phyloP scores from a whole-genome alignment of 2,329 filamentous ascomycete species.

The Penicillium sp. region DNA sequence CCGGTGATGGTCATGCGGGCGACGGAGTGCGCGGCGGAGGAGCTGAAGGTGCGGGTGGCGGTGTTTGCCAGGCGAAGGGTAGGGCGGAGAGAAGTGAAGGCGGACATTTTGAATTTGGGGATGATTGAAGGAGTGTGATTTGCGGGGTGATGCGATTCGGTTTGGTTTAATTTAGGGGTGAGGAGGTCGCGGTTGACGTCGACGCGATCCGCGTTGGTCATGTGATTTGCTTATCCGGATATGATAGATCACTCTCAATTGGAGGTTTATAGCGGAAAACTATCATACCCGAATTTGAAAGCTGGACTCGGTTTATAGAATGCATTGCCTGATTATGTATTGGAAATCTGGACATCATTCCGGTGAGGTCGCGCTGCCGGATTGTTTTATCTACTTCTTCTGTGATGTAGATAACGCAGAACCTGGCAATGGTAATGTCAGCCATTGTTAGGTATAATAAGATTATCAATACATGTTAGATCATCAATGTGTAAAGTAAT shows the following conservation, averaged over 20 bases:
- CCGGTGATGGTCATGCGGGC: slow-evolving; percentile 86
- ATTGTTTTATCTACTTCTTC: too few species aligned
- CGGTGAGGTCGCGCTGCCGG: too few species aligned
- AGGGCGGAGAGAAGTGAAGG: slow-evolving; percentile 56
- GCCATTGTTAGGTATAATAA: too few species aligned
- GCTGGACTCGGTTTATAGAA: too few species aligned
- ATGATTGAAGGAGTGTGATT: background rate
- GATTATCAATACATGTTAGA: too few species aligned
- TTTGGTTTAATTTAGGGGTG: background rate
- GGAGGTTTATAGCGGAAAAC: background rate
- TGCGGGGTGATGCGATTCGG: background rate
- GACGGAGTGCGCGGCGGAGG: slow-evolving; percentile 59
- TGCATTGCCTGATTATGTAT: too few species aligned
- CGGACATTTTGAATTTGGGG: slow-evolving; percentile 28
- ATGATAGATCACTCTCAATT: background rate
- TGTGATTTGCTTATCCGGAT: background rate
- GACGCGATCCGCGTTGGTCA: background rate
- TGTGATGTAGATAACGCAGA: too few species aligned
- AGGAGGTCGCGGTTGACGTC: slow-evolving; percentile 1
- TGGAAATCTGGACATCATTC: too few species aligned
- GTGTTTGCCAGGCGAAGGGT: slow-evolving; percentile 47
- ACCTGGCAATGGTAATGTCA: too few species aligned
- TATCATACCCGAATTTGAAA: background rate
- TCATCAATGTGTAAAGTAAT: too few species aligned
- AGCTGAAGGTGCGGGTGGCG: slow-evolving; percentile 71